Evolutionary conservation across 2,329 filamentous ascomycete genomes (phyloP).

Genomic region (Alternaria consortialis): DNA sequence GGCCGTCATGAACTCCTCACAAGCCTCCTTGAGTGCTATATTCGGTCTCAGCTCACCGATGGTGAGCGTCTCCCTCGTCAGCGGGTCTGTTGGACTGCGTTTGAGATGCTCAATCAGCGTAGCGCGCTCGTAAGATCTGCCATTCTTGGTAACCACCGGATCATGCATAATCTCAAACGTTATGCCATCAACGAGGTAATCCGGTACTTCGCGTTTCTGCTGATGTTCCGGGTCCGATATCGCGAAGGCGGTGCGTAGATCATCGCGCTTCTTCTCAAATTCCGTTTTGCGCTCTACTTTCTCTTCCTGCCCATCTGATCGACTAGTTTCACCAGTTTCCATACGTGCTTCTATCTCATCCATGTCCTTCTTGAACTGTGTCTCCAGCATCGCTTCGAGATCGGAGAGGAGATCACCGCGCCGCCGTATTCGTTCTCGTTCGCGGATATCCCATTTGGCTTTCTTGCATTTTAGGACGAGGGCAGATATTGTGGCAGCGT

Average conservation of each 20-base stretch:
- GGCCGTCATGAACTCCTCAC: conserved; percentile 81
- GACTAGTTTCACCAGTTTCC: conserved; percentile 50
- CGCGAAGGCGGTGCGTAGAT: conserved; percentile 58
- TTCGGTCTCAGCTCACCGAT: conserved; percentile 81
- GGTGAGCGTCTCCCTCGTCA: conserved; percentile 79
- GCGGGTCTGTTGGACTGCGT: conserved; percentile 76
- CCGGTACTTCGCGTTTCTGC: conserved; percentile 67
- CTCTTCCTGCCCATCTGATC: conserved; percentile 58
- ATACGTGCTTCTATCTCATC: conserved; percentile 52
- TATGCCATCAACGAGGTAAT: conserved; percentile 80
- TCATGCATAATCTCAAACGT: conserved; percentile 78
- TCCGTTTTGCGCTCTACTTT: conserved; percentile 55
- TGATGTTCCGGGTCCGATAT: conserved; percentile 57
- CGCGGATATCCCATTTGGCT: conserved; percentile 80
- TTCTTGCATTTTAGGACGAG: conserved; percentile 85
- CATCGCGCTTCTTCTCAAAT: conserved; percentile 54
- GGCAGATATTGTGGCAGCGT: conserved; percentile 74
- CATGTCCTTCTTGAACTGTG: conserved; percentile 43
- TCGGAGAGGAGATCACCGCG: conserved; percentile 68
- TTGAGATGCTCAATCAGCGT: conserved; percentile 87
- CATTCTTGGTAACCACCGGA: conserved; percentile 77
- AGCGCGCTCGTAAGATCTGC: conserved; percentile 87
- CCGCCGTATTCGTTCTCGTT: conserved; percentile 67
- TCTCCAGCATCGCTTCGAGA: conserved; percentile 58
- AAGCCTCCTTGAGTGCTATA: conserved; percentile 80